Evolutionary conservation across 768 basidiomycete species (phyloP).

Genomic region (Tephrocybe sp.): DNA sequence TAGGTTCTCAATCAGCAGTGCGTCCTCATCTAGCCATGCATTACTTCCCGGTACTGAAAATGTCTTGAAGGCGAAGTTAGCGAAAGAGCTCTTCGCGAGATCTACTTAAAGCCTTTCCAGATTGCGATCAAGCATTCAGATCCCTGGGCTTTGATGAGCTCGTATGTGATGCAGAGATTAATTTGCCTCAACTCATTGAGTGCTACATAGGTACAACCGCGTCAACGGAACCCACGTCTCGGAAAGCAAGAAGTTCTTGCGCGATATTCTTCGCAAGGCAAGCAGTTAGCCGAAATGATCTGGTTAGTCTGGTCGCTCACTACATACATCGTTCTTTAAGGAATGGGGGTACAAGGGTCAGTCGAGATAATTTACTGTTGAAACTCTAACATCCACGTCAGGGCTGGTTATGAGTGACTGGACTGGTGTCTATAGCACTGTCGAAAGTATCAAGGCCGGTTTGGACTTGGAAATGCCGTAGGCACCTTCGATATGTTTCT

Average conservation of each 20-base stretch:
- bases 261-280: conserved; percentile 53
- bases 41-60: neutral
- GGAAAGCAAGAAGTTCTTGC: conserved; percentile 49
- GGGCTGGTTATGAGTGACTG: conserved; percentile 62
- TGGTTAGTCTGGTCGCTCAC: neutral
- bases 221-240: conserved; percentile 61
- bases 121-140: conserved; percentile 55
- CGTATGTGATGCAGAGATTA: conserved; percentile 31
- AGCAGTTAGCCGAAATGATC: neutral
- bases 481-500: conserved; percentile 23
- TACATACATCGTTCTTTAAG: conserved; percentile 16
- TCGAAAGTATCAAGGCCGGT: conserved; percentile 57
- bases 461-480: conserved; percentile 67
- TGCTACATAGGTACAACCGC: conserved; percentile 49
- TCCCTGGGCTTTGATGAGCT: conserved; percentile 62
- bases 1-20: conserved; percentile 48
- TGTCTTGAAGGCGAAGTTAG: conserved; percentile 40
- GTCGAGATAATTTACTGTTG: neutral
- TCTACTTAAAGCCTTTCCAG: conserved; percentile 65
- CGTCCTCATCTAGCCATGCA: conserved; percentile 8
- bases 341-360: conserved; percentile 64
- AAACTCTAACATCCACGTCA: conserved; percentile 9
- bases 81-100: conserved; percentile 51
- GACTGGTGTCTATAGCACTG: conserved; percentile 50
- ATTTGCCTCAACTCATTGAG: neutral